Conservation (phyloP, 2,329 filamentous ascomycete species). For the Akanthomyces dipterigenus region DNA sequence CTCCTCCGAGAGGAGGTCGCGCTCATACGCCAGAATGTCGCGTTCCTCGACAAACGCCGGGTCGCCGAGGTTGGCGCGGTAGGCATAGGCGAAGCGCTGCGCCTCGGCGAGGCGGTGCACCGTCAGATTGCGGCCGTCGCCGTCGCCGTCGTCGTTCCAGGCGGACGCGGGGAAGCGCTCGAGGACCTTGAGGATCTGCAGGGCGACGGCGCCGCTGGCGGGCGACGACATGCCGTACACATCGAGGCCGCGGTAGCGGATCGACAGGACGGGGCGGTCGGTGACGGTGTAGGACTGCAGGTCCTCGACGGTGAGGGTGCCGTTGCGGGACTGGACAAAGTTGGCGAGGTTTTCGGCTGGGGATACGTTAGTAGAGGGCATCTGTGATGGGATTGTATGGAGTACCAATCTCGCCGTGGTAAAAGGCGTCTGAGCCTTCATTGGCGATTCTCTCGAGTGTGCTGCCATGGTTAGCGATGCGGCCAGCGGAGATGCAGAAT, state of each 20-base stretch:
- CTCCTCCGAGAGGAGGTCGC: constrained; percentile 55
- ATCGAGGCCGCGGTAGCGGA: constrained; percentile 63
- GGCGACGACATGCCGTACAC: constrained; percentile 67
- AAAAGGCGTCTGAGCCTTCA: constrained; percentile 67
- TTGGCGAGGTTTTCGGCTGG: constrained; percentile 65
- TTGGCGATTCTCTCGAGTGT: constrained; percentile 72
- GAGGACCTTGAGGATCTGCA: constrained; percentile 75
- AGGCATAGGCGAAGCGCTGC: constrained; percentile 81
- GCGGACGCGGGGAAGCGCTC: constrained; percentile 63
- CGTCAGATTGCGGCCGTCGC: constrained; percentile 59
- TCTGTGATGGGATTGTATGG: neutral
- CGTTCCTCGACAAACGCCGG: constrained; percentile 65
- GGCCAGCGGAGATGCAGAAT: neutral
- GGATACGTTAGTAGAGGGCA: constrained; percentile 12
- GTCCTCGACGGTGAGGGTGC: constrained; percentile 81
- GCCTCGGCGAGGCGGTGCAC: constrained; percentile 82
- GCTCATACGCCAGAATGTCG: constrained; percentile 49
- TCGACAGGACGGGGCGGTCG: constrained; percentile 55
- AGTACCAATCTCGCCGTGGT: constrained; percentile 57
- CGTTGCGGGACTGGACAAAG: constrained; percentile 60
- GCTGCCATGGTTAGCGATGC: constrained; percentile 18
- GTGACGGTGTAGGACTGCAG: constrained; percentile 65
- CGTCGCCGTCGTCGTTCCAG: constrained; percentile 33
- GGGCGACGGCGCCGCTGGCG: constrained; percentile 67
- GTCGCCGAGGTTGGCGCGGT: constrained; percentile 74